Evolutionary conservation across 2,329 filamentous ascomycete genomes (phyloP), one percentile per base, ranked within the genome.

Genomic region (Pseudogymnoascus sp.): DNA sequence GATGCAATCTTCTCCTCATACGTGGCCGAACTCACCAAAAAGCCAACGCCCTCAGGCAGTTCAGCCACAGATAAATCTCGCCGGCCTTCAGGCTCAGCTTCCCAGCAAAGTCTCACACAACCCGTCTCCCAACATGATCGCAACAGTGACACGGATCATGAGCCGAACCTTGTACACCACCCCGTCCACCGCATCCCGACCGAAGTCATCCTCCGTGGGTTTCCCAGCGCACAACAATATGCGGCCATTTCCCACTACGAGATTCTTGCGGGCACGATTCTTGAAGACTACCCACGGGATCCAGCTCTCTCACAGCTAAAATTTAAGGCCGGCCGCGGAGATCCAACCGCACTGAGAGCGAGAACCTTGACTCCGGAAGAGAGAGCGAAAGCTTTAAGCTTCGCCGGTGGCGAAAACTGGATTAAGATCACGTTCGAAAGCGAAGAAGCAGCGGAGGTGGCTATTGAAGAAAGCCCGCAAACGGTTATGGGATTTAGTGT

Each of bases 161-260:
- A 64, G 71, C 16, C 70, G 70, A 61, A 56, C 31, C 62, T 35
- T 14, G 47, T 33, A 37, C 37, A 50, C 8, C 62, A 56, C 21
- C 53, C 35, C 47, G 66, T 69, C 42, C 71, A 75, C 65, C 82
- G 81, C 66, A 81, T 84, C 67, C 84, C 86, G 1, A 88, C 90
- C 40, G 92, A 97, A 76, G 84, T 96, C 66, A 86, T 96, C 63
- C 80, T 97, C 14, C 90, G 93, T 68, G 93, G 93, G 31, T 97
- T 93, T 76, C 82, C 81, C 14, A 74, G 79, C 1, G 74, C 85
- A 74, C 78, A 87, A 76, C 81, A 91, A 79, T 97, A 95, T 82
- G 91, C 93, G 29, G 92, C 92, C 35, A 87, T 97, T 69, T 86
- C 89, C 68, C 90, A 91, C 76, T 97, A 89, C 77, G 93, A 97